These are phyloP conservation scores for Phellopilus nigrolimitatus DNA, from an alignment of 1,284 basidiomycete species.

Conservation along the genomic window DNA sequence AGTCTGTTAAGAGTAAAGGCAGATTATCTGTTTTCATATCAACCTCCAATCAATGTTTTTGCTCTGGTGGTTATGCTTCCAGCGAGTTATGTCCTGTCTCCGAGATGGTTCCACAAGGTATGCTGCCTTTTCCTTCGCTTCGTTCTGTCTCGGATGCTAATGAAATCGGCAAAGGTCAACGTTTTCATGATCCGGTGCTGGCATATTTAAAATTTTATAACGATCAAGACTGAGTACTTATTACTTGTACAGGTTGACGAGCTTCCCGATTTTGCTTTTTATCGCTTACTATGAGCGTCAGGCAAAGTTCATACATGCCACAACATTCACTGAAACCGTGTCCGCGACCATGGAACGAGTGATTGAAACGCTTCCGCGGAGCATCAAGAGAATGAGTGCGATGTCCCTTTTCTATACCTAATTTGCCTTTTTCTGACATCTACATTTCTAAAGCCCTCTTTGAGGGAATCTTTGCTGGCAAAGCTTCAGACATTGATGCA, in stretches of 20 bases:
- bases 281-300: constrained; percentile 86
- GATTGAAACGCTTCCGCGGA: constrained; percentile 67
- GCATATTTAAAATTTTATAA: not conserved
- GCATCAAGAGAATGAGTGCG: constrained; percentile 69
- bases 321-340: constrained; percentile 70
- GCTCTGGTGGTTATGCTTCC: constrained; percentile 82
- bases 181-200: constrained; percentile 74
- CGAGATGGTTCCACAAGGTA: constrained; percentile 84
- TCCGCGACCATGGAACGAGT: constrained; percentile 60
- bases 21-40: constrained; percentile 90
- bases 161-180: constrained; percentile 54
- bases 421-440: constrained; percentile 10
- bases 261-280: constrained; percentile 77
- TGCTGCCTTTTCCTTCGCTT: constrained; percentile 17
- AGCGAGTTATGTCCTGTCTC: constrained; percentile 69
- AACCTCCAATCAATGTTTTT: constrained; percentile 83
- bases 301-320: constrained; percentile 55
- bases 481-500: constrained; percentile 69
- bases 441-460: constrained; percentile 62
- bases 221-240: constrained; percentile 25
- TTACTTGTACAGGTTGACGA: constrained; percentile 55
- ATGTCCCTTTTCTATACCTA: constrained; percentile 11
- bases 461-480: constrained; percentile 68
- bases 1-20: constrained; percentile 60
- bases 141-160: not conserved